Base-by-base conservation (phyloP, 2,329 filamentous ascomycete species). In the Sordariomycetes sp. region DNA sequence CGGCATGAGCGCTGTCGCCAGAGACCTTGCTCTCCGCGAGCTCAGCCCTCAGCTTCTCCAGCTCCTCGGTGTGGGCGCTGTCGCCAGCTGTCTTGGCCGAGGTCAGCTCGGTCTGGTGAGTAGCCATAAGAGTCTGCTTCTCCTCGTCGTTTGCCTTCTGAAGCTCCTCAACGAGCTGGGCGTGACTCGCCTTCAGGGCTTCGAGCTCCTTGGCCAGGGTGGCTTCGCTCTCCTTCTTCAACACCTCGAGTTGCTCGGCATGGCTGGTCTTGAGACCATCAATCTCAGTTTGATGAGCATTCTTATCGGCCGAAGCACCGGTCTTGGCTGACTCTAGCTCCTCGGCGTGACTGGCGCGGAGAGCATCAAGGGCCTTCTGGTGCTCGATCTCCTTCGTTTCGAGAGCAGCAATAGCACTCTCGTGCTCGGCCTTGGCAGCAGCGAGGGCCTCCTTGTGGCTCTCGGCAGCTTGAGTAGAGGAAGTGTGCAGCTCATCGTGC, bases 261-360 rank as follows among this genome's bases (percentile, higher is more conserved):
- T 78, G 73, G 42, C 53, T 69, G 12, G 63, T 60, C 48, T 75
- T 73, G 18, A 79, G 54, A n/a, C 64, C 47, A 25, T 77, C 66
- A 3, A 79, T 53, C 44, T 75, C 69, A 19, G 56, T 53, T 7
- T 67, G 41, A 30, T 70, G 64, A 17, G 64, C 52, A 20, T 71
- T 63, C 39, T 63, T 58, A 33, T 72, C 68, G 15, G 66, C 59
- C 25, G 65, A 64, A 12, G 65, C 63, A 32, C 57, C 60, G 34
- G 64, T 69, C 59, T 75, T 73, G 33, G 71, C 70, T 21, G 55
- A 55, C 51, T 77, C 71, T 8, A 80, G 49, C 46, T 73, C 72
- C 57, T 76, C 70, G 5, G 70, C 70, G 44, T 79, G 70, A 42
- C 63, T 70, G 8, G 69, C 66, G 38, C 63, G 68, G 30, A 81